A percentile compares a stretch with the other conserved stretches of the same genome.
Conservation (phyloP, 73 alveolate species). For the Paramecium octaurelia region DNA sequence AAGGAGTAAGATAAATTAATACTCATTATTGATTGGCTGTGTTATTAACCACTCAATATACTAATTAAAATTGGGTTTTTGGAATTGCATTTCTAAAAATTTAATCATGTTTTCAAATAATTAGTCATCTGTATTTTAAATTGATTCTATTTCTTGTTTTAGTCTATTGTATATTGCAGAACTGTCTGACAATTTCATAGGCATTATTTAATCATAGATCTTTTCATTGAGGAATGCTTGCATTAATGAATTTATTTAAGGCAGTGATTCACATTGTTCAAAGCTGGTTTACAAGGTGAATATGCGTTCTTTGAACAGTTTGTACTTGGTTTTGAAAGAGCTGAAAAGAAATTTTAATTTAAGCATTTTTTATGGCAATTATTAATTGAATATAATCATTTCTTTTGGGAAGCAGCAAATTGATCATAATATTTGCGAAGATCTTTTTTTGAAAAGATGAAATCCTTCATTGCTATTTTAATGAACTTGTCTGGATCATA, state of each 20-base stretch:
- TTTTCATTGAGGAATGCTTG: not conserved
- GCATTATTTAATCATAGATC: not conserved
- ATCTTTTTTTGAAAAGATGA: constrained; percentile 54
- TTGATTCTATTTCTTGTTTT: not conserved
- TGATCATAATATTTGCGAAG: constrained; percentile 2
- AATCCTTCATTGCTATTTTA: constrained; percentile 53
- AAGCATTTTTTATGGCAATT: not conserved
- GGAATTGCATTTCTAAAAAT: not conserved
- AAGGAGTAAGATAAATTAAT: not conserved
- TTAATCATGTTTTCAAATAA: not conserved
- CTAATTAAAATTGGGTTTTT: not conserved
- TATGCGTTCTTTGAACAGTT: not conserved
- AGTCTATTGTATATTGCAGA: not conserved
- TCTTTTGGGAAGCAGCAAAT: not conserved
- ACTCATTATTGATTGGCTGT: not conserved
- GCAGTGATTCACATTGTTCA: not conserved
- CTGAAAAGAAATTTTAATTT: not conserved
- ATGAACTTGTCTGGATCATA: constrained; percentile 56
- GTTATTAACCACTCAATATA: not conserved
- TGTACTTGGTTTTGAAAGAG: not conserved
- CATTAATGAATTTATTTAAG: not conserved
- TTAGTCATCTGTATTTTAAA: not conserved
- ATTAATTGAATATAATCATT: not conserved
- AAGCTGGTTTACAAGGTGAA: not conserved
- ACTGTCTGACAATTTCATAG: not conserved